A percentile compares a stretch with the other conserved stretches of the same genome.
These are phyloP conservation scores for Yamadazyma aaseri DNA, from an alignment of 1,139 yeast species.

Conservation along the genomic window DNA sequence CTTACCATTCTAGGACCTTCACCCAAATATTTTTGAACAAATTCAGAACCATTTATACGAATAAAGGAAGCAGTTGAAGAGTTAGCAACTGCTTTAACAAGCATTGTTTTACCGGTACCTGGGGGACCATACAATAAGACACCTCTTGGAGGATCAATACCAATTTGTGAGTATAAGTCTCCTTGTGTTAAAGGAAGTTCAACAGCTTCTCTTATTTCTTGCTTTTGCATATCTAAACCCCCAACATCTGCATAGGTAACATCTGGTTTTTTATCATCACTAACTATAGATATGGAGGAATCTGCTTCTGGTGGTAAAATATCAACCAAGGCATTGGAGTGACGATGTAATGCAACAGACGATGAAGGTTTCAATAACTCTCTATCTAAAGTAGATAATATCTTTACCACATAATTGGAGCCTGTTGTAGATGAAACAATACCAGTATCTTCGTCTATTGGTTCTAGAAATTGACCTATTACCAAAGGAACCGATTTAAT, in stretches of 20 bases:
- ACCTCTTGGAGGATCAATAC: constrained; percentile 99
- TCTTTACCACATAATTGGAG: constrained; percentile 93
- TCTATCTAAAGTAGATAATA: constrained; percentile 89
- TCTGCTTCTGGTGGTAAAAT: constrained; percentile 99
- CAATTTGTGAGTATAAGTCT: constrained; percentile 93
- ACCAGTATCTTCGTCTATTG: constrained; percentile 95
- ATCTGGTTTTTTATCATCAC: constrained; percentile 91
- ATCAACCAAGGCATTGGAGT: constrained; percentile 95
- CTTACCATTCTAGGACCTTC: constrained; percentile 99
- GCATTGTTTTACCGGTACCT: constrained; percentile 99
- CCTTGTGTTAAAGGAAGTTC: constrained; percentile 96
- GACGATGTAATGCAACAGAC: constrained; percentile 96
- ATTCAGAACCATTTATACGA: constrained; percentile 96
- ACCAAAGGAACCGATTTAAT: constrained; percentile 97
- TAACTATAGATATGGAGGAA: constrained; percentile 90
- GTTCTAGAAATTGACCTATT: constrained; percentile 96
- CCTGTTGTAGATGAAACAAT: constrained; percentile 98
- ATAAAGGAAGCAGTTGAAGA: constrained; percentile 93
- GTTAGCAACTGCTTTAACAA: constrained; percentile 98
- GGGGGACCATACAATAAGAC: constrained; percentile 97
- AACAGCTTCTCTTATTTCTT: constrained; percentile 97
- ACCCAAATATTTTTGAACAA: constrained; percentile 96
- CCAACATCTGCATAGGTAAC: constrained; percentile 94
- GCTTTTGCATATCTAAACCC: constrained; percentile 98
- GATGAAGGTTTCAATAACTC: constrained; percentile 93